phyloP scores from a whole-genome alignment of 495 filamentous ascomycete species.

The Daldinia childiae region DNA sequence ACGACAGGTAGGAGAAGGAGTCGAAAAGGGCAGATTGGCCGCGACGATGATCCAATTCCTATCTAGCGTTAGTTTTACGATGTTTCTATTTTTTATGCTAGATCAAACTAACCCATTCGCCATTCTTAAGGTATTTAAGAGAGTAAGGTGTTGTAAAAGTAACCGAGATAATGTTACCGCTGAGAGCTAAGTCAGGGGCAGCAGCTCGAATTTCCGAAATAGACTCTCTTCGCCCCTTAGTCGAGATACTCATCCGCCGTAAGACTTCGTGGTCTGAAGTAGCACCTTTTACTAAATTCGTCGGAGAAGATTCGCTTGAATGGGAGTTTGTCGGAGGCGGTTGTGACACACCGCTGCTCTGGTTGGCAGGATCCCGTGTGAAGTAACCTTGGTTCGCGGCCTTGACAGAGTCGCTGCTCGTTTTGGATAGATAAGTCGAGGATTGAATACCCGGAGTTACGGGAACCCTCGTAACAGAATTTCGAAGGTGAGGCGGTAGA shows the following conservation, averaged over 20 bases:
- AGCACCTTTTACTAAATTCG: constrained; percentile 61
- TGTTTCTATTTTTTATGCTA: constrained; percentile 5
- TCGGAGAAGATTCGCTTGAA: constrained; percentile 48
- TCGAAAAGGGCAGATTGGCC: constrained; percentile 91
- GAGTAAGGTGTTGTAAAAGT: constrained; percentile 86
- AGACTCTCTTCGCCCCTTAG: constrained; percentile 56
- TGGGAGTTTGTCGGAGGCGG: constrained; percentile 7
- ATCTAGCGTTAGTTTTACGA: constrained; percentile 23
- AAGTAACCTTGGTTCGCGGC: constrained; percentile 53
- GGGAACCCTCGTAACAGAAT: constrained; percentile 50
- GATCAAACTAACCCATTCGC: constrained; percentile 73
- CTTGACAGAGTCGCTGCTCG: constrained; percentile 30
- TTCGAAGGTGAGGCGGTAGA: constrained; percentile 50
- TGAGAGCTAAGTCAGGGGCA: constrained; percentile 75
- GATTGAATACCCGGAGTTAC: constrained; percentile 61
- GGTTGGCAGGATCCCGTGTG: constrained; percentile 43
- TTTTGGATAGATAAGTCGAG: constrained; percentile 48
- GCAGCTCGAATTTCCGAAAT: constrained; percentile 66
- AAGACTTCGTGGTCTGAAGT: constrained; percentile 69
- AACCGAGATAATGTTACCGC: constrained; percentile 84
- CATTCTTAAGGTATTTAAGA: constrained; percentile 69
- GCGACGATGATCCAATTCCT: constrained; percentile 78
- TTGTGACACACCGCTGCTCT: constrained; percentile 37
- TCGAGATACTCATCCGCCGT: constrained; percentile 67
- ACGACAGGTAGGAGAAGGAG: constrained; percentile 83